These are phyloP conservation scores for Sophora flavescens DNA, from an alignment of 306 rosid species.

Conservation along the genomic window DNA sequence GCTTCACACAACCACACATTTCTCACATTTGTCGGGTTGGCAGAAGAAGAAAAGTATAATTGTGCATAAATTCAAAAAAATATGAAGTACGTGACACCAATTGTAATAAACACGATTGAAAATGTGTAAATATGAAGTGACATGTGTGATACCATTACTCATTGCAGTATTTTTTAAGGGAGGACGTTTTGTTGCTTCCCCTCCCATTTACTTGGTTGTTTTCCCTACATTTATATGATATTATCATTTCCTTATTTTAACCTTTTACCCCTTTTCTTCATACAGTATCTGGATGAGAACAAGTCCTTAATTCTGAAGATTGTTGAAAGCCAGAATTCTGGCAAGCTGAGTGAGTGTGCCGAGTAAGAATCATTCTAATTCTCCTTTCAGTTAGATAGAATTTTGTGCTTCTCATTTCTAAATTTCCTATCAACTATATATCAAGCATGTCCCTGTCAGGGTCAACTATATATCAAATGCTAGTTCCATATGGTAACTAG, in stretches of 20 bases:
- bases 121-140: too few species aligned
- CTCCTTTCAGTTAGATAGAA: constrained; percentile 1
- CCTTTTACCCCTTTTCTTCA: constrained; percentile 17
- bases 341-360: constrained; percentile 93
- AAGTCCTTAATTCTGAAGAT: constrained; percentile 98
- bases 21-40: too few species aligned
- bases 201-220: background rate
- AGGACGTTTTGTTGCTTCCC: background rate
- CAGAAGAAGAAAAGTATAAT: too few species aligned
- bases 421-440: background rate
- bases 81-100: too few species aligned
- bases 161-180: too few species aligned
- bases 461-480: too few species aligned
- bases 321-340: constrained; percentile 96
- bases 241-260: background rate
- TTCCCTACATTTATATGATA: constrained; percentile 5
- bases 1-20: too few species aligned
- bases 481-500: background rate
- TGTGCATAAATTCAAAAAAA: too few species aligned
- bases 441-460: background rate
- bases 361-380: constrained; percentile 69
- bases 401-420: constrained; percentile 33
- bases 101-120: too few species aligned
- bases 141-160: too few species aligned
- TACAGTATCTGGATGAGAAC: constrained; percentile 98